phyloP scores from a whole-genome alignment of 2,329 filamentous ascomycete genomes.

The Exophiala sp. region DNA sequence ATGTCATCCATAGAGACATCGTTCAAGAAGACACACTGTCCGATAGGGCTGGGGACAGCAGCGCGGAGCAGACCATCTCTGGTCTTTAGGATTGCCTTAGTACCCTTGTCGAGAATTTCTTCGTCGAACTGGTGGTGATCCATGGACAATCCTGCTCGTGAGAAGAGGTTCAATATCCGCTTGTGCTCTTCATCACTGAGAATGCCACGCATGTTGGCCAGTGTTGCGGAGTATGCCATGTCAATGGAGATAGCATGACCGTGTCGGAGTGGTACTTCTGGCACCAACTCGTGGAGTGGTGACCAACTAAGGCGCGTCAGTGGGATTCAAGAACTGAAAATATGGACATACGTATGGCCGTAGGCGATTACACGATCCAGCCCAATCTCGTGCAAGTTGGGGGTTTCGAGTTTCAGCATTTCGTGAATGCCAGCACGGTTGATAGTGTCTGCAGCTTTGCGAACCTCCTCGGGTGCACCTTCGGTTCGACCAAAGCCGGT shows the following conservation, averaged over 20 bases:
- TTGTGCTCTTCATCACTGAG: constrained; percentile 59
- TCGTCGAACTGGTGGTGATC: constrained; percentile 67
- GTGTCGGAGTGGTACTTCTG: constrained; percentile 65
- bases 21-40: constrained; percentile 65
- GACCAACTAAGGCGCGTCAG: constrained; percentile 54
- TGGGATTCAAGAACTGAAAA: neutral
- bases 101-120: constrained; percentile 62
- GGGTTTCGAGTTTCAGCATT: constrained; percentile 71
- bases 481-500: constrained; percentile 63
- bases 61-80: constrained; percentile 65
- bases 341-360: constrained; percentile 58
- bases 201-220: constrained; percentile 61
- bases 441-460: constrained; percentile 62
- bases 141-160: constrained; percentile 66
- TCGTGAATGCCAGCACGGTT: constrained; percentile 67
- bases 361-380: constrained; percentile 71
- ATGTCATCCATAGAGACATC: constrained; percentile 63
- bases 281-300: constrained; percentile 66
- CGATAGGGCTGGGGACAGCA: constrained; percentile 66
- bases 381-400: constrained; percentile 70
- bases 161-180: constrained; percentile 64
- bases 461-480: constrained; percentile 54
- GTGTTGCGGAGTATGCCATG: constrained; percentile 70
- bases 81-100: constrained; percentile 67
- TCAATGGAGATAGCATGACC: constrained; percentile 73